Evolutionary conservation across 805 yeast genomes (phyloP).

Genomic region (Candida loeiensis): DNA sequence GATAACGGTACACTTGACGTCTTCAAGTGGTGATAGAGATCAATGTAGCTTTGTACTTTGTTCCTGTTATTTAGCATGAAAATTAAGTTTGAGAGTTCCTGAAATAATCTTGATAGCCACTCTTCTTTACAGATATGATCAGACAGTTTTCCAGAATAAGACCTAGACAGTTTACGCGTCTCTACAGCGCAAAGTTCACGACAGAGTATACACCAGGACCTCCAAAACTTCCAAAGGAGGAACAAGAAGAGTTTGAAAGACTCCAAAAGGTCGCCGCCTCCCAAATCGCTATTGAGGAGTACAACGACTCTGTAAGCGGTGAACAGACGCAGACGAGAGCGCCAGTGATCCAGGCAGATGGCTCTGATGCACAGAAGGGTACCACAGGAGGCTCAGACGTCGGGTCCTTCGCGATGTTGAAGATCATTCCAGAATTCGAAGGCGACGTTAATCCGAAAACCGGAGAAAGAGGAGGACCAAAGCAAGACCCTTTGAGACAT

Average conservation of each 20-base stretch:
- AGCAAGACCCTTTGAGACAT: constrained; percentile 89
- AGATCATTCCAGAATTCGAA: constrained; percentile 90
- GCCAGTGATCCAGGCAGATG: constrained; percentile 12
- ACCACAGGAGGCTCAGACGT: constrained; percentile 41
- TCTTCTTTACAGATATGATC: neutral
- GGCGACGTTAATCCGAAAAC: constrained; percentile 91
- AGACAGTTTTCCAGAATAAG: neutral
- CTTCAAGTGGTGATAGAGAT: too few species aligned
- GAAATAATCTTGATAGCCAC: neutral
- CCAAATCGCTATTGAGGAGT: constrained; percentile 73
- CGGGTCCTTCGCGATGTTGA: constrained; percentile 60
- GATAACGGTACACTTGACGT: too few species aligned
- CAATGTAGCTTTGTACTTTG: too few species aligned
- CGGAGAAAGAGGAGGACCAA: constrained; percentile 96
- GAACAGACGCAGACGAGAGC: constrained; percentile 4
- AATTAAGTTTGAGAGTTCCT: too few species aligned
- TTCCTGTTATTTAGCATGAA: too few species aligned
- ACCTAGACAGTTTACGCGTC: constrained; percentile 5
- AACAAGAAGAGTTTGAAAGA: constrained; percentile 88
- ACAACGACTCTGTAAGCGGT: constrained; percentile 47
- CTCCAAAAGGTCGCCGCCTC: constrained; percentile 78
- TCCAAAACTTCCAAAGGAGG: constrained; percentile 71
- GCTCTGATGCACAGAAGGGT: constrained; percentile 17
- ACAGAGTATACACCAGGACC: constrained; percentile 43
- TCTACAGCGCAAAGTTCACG: constrained; percentile 20